Percentiles rank a stretch among this genome's conserved stretches.
Evolutionary conservation across 225 moss, liverwort and hornwort genomes (phyloP).

Genomic region (Rhytidiadelphus loreus): DNA sequence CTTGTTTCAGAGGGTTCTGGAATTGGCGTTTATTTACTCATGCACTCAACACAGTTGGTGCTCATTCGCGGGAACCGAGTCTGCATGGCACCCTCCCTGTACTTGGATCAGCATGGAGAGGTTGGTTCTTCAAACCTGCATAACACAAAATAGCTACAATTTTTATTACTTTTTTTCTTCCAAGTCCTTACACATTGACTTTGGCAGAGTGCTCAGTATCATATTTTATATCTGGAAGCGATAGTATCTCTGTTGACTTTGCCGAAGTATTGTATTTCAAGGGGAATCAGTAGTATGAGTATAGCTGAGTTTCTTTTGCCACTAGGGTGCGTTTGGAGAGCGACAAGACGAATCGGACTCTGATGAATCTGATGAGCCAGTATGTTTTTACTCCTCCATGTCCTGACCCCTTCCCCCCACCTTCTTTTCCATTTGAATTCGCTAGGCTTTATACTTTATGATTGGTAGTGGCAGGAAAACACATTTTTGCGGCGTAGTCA

Average conservation of each 20-base stretch:
- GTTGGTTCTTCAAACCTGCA: conserved; percentile 34
- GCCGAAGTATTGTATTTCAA: neutral
- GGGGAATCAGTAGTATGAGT: conserved; percentile 37
- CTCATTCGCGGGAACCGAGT: conserved; percentile 73
- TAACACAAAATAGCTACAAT: neutral
- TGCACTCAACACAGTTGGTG: conserved; percentile 78
- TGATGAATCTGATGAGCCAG: conserved; percentile 51
- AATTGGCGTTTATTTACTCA: conserved; percentile 60
- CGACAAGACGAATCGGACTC: conserved; percentile 53
- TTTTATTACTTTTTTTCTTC: neutral
- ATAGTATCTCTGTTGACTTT: neutral
- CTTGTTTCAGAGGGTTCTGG: conserved; percentile 68
- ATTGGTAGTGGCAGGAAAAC: conserved; percentile 75
- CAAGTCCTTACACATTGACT: neutral
- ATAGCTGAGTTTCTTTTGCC: conserved; percentile 57
- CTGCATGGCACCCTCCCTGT: conserved; percentile 84
- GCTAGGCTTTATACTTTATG: conserved; percentile 26
- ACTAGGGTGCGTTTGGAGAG: conserved; percentile 59
- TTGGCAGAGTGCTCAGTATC: neutral
- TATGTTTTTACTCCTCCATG: conserved; percentile 62
- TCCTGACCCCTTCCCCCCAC: neutral
- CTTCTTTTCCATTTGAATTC: conserved; percentile 5
- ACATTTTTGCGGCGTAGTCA: conserved; percentile 74
- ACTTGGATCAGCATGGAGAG: conserved; percentile 99
- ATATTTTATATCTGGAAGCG: neutral